Evolutionary conservation across 2,329 filamentous ascomycete species (phyloP).

Genomic region (Venturia effusa): DNA sequence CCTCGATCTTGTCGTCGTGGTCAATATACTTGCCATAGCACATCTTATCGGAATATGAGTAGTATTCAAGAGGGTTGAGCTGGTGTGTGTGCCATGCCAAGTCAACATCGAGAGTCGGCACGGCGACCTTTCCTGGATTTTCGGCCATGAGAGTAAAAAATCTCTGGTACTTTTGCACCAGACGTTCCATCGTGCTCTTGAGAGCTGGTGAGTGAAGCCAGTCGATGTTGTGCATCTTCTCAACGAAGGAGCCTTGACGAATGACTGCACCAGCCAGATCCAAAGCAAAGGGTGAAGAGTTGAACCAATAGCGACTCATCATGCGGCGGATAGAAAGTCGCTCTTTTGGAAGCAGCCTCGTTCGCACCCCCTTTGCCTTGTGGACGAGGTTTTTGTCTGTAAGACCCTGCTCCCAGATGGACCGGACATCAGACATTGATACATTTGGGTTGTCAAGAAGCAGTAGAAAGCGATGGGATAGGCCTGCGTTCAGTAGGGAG

Average conservation of each 20-base stretch:
- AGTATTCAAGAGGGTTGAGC: slow-evolving; percentile 53
- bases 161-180: slow-evolving; percentile 53
- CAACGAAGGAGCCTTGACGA: slow-evolving; percentile 54
- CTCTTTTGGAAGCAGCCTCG: slow-evolving; percentile 17
- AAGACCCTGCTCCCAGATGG: slow-evolving; percentile 10
- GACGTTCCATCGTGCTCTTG: slow-evolving; percentile 50
- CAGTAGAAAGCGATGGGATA: slow-evolving; percentile 29
- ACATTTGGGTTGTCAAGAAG: slow-evolving; percentile 24
- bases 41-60: slow-evolving; percentile 39
- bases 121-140: slow-evolving; percentile 38
- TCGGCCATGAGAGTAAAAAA: slow-evolving; percentile 51
- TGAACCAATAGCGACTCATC: slow-evolving; percentile 63
- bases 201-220: slow-evolving; percentile 66
- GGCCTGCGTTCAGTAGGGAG: slow-evolving; percentile 30
- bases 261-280: slow-evolving; percentile 56
- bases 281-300: slow-evolving; percentile 52
- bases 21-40: slow-evolving; percentile 52
- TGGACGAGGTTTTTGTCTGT: slow-evolving; percentile 2
- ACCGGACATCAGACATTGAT: slow-evolving; percentile 9
- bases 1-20: slow-evolving; percentile 76
- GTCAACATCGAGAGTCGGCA: slow-evolving; percentile 66
- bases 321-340: slow-evolving; percentile 48
- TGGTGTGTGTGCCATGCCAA: slow-evolving; percentile 76
- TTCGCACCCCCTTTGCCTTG: slow-evolving; percentile 11
- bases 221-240: slow-evolving; percentile 67